Evolutionary conservation across 2,329 filamentous ascomycete genomes (phyloP), one percentile per base, ranked within the genome.

Genomic region (Fusarium sp.): DNA sequence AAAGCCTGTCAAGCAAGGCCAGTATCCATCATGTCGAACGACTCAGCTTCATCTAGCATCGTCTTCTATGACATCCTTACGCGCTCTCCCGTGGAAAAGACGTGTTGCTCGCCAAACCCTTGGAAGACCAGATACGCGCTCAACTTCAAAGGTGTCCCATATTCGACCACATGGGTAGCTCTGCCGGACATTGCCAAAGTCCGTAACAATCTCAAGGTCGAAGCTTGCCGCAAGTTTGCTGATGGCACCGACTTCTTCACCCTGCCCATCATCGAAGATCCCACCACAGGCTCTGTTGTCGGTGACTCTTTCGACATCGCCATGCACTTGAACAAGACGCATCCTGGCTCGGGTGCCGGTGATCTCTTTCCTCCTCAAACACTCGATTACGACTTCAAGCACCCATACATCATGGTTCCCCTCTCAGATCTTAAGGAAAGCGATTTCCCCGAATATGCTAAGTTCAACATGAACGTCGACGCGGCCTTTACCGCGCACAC

Each of bases 241-340:
- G 81, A 89, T 64, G 86, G 85, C 38, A 76, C 74, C 31, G 83
- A 87, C 66, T 89, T 80, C 75, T 79, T 80, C 73, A 90, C 87
- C 3, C 79, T 90, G 0, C 87, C 88, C 2, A 78, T 88, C 38
- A 71, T 89, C 22, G 65, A 75, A 1, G 83, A 88, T 46, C 70
- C 76, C 0, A 52, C 67, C 15, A 81, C 79, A 0, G 69, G 67
- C 6, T 56, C 73, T 1, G 46, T 77, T 0, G 52, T 89, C 3
- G 87, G 87, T 6, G 88, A 90, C 74, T 85, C 86, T 3, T 88
- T 88, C 68, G 87, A 89, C 48, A 90, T 90, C 58, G 88, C 87
- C 7, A 73, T 81, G 25, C 84, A 88, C 65, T 77, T 90, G 2
- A 80, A 89, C 24, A 73, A 79, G 1, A 77, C 71, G 0, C 87